phyloP scores from a whole-genome alignment of 2,329 filamentous ascomycete genomes.

The Alternaria atra region DNA sequence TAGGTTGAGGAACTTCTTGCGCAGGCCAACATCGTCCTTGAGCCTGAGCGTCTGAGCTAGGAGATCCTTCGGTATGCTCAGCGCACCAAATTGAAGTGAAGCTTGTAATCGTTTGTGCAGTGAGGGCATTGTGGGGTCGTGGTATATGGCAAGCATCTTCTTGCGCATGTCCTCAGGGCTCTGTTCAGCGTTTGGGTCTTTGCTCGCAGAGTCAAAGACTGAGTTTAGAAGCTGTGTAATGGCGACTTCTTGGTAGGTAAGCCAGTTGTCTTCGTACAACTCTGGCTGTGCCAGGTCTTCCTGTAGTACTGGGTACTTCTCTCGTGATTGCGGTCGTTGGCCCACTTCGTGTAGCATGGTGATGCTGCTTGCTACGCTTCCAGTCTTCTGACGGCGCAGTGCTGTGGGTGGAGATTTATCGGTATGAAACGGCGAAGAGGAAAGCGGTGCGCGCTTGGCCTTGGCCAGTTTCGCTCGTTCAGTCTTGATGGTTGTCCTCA shows the following conservation, averaged over 20 bases:
- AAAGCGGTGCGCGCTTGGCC: constrained; percentile 31
- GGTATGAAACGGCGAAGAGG: constrained; percentile 49
- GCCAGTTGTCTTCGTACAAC: constrained; percentile 71
- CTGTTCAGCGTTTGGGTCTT: constrained; percentile 39
- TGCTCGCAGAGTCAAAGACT: constrained; percentile 57
- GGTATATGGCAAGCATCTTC: constrained; percentile 63
- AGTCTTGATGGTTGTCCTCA: constrained; percentile 38
- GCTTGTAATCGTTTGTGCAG: constrained; percentile 67
- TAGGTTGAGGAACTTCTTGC: constrained; percentile 64
- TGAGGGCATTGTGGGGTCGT: constrained; percentile 59
- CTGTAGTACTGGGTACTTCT: constrained; percentile 61
- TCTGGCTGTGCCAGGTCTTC: constrained; percentile 65
- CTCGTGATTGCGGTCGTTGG: constrained; percentile 35
- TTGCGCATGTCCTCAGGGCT: constrained; percentile 53
- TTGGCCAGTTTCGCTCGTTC: constrained; percentile 36
- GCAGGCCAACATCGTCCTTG: constrained; percentile 66
- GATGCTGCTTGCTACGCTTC: constrained; percentile 41
- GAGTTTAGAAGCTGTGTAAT: constrained; percentile 68
- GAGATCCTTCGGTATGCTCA: constrained; percentile 64
- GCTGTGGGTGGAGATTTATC: constrained; percentile 49
- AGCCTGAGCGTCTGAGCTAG: constrained; percentile 58
- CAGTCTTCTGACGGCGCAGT: constrained; percentile 36
- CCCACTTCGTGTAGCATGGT: constrained; percentile 46
- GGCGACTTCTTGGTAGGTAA: constrained; percentile 68
- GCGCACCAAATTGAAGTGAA: constrained; percentile 65